phyloP scores from a whole-genome alignment of 2,329 filamentous ascomycete species.

The Penicillium olsonii region DNA sequence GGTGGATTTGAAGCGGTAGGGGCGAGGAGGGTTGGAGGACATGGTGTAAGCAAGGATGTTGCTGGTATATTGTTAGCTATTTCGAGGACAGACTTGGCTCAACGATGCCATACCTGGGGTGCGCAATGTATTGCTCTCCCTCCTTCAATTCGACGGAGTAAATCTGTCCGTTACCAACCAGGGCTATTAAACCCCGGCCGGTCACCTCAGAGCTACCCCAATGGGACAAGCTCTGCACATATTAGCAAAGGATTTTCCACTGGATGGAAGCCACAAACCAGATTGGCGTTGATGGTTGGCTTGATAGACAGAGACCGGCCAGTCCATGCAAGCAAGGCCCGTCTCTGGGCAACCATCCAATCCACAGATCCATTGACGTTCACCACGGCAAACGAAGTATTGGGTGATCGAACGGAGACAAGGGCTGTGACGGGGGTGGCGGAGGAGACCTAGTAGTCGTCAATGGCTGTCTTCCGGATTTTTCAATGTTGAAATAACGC shows the following conservation, averaged over 20 bases:
- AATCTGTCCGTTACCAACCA: constrained; percentile 84
- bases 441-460: constrained; percentile 66
- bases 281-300: constrained; percentile 71
- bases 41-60: constrained; percentile 90
- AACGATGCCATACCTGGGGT: constrained; percentile 61
- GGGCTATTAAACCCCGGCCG: constrained; percentile 80
- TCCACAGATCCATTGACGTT: constrained; percentile 91
- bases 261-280: constrained; percentile 50
- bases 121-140: constrained; percentile 86
- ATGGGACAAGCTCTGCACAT: constrained; percentile 66
- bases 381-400: constrained; percentile 82
- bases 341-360: constrained; percentile 88
- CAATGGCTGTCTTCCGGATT: constrained; percentile 7
- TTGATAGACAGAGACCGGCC: constrained; percentile 79
- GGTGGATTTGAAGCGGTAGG: constrained; percentile 84
- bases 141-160: constrained; percentile 80
- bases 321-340: constrained; percentile 93
- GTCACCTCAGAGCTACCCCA: constrained; percentile 92
- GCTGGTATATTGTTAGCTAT: constrained; percentile 43
- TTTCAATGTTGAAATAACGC: background rate
- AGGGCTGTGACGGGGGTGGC: constrained; percentile 85
- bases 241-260: constrained; percentile 36
- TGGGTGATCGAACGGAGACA: constrained; percentile 81
- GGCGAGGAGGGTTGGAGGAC: constrained; percentile 69
- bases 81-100: background rate